A percentile compares a stretch with the other conserved stretches of the same genome.
These are phyloP conservation scores for Phoenix dactylifera DNA, from an alignment of 176 grass and related monocot species.

Conservation along the genomic window DNA sequence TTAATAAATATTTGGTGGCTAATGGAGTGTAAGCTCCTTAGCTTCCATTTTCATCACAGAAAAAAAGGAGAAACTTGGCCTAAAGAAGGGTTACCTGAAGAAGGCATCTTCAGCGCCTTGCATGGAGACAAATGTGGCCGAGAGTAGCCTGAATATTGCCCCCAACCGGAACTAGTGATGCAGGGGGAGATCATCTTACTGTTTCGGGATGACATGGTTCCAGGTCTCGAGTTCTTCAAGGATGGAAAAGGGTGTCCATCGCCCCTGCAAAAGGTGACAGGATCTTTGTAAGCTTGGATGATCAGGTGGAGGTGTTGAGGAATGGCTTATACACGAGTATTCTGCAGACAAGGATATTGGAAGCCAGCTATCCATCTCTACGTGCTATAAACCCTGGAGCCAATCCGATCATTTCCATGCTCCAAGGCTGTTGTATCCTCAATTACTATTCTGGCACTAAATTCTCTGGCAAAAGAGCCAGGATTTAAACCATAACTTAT, in stretches of 20 bases:
- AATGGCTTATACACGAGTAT: slow-evolving; percentile 58
- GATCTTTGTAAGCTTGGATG: slow-evolving; percentile 54
- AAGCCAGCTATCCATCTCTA: slow-evolving; percentile 39
- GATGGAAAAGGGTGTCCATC: slow-evolving; percentile 44
- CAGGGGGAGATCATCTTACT: slow-evolving; percentile 45
- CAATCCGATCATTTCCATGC: slow-evolving; percentile 46
- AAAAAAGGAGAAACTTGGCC: slow-evolving; percentile 37
- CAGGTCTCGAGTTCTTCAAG: slow-evolving; percentile 58
- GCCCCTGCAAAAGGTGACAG: slow-evolving; percentile 33
- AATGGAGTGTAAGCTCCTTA: slow-evolving; percentile 24
- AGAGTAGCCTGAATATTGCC: no score
- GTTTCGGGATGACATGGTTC: slow-evolving; percentile 37
- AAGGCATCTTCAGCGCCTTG: slow-evolving; percentile 37
- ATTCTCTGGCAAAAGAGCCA: slow-evolving; percentile 41
- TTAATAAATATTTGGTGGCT: no score
- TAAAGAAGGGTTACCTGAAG: slow-evolving; percentile 39
- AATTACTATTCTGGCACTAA: slow-evolving; percentile 38
- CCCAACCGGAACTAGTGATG: slow-evolving; percentile 29
- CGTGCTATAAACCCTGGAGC: slow-evolving; percentile 54
- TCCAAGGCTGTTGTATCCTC: slow-evolving; percentile 52
- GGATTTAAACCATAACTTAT: slow-evolving; percentile 34
- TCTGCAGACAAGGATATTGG: slow-evolving; percentile 35
- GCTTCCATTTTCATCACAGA: neutral
- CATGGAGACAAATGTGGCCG: slow-evolving; percentile 45
- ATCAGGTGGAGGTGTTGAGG: slow-evolving; percentile 54